Conservation (phyloP, 176 grass and related monocot genomes). For the Lolium multiflorum region DNA sequence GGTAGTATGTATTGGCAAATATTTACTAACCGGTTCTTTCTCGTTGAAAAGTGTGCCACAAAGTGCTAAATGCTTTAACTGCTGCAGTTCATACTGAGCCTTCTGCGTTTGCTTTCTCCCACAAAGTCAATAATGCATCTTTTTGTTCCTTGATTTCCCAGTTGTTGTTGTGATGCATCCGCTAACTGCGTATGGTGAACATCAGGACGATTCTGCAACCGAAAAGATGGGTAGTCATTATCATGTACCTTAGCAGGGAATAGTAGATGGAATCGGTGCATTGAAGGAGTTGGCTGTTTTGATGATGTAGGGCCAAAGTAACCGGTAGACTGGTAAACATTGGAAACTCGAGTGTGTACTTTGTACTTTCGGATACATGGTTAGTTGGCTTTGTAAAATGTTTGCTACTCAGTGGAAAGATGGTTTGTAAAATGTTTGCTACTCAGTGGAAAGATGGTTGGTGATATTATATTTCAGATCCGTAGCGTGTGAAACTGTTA, state of each 20-base stretch:
- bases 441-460: not conserved
- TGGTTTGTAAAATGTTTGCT: not conserved
- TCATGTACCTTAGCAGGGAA: not conserved
- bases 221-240: not conserved
- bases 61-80: not conserved
- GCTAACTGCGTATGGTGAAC: not conserved
- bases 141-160: conserved; percentile 12
- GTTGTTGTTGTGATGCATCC: not conserved
- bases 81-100: conserved; percentile 26
- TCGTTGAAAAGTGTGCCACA: not conserved
- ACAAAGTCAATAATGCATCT: conserved; percentile 8
- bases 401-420: not conserved
- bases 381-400: not conserved
- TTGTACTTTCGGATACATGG: not conserved
- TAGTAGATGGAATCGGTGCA: not conserved
- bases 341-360: not conserved
- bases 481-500: conserved; percentile 1
- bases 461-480: no score
- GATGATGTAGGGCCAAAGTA: not conserved
- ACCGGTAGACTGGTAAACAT: not conserved
- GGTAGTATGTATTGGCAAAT: not conserved
- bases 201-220: not conserved
- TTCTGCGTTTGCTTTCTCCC: not conserved
- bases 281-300: not conserved
- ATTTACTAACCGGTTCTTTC: not conserved